These are phyloP conservation scores for Ogataea pini DNA, from an alignment of 805 yeast species.

Conservation along the genomic window DNA sequence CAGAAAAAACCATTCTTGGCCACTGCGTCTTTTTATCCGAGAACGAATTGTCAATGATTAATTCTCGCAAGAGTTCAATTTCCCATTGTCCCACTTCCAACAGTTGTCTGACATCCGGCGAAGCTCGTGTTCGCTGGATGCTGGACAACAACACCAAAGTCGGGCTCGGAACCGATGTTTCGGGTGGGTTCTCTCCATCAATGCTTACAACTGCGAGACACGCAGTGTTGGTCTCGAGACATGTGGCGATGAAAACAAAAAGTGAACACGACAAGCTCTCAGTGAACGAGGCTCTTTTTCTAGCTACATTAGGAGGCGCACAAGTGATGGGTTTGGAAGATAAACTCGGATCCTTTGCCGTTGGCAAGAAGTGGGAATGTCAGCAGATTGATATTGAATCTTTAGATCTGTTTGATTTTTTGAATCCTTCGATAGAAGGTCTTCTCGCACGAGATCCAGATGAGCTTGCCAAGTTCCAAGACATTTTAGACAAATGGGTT, in stretches of 20 bases:
- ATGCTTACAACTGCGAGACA: conserved; percentile 63
- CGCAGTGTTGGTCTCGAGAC: conserved; percentile 67
- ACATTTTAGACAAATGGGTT: conserved; percentile 78
- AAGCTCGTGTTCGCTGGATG: conserved; percentile 71
- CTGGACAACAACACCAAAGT: conserved; percentile 67
- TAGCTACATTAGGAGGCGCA: conserved; percentile 90
- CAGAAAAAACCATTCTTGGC: conserved; percentile 70
- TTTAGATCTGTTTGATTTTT: conserved; percentile 75
- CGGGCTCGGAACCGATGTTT: conserved; percentile 72
- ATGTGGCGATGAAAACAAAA: conserved; percentile 54
- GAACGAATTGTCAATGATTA: conserved; percentile 59
- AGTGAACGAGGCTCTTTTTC: conserved; percentile 65
- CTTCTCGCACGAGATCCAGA: conserved; percentile 3
- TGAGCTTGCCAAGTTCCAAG: conserved; percentile 39
- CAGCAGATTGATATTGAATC: conserved; percentile 69
- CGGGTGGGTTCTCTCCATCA: conserved; percentile 69
- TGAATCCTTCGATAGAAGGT: conserved; percentile 38
- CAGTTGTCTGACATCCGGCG: conserved; percentile 81
- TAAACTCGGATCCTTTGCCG: conserved; percentile 63
- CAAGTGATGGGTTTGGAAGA: conserved; percentile 57
- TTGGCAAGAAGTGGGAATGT: conserved; percentile 79
- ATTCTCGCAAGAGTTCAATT: conserved; percentile 57
- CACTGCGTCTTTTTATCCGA: conserved; percentile 76
- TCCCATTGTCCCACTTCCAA: conserved; percentile 91
- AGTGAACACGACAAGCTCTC: conserved; percentile 49